phyloP scores from a whole-genome alignment of 345 rosid species.

The Aquilaria malaccensis region DNA sequence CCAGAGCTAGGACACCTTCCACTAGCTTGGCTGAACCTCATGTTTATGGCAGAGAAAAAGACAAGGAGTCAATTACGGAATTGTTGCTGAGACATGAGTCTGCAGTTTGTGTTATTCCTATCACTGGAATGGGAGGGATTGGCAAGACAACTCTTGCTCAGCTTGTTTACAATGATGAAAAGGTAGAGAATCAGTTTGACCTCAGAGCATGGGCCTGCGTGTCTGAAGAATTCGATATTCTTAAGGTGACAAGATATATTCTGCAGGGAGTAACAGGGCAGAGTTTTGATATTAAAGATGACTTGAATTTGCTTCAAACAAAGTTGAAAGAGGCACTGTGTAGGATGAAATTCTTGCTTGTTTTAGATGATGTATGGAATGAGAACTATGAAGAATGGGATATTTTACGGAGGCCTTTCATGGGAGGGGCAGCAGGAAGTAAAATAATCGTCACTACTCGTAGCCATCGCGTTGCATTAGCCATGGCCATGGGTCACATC shows the following conservation, averaged over 20 bases:
- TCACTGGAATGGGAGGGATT: constrained; percentile 22
- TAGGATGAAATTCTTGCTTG: constrained; percentile 2
- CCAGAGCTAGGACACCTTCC: background rate
- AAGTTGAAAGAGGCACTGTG: constrained; percentile 8
- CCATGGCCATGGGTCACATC: background rate
- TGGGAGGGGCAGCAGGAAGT: constrained; percentile 12
- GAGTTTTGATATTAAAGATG: background rate
- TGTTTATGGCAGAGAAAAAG: constrained; percentile 25
- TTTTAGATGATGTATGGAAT: constrained; percentile 17
- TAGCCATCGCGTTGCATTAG: background rate
- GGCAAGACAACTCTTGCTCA: constrained; percentile 4
- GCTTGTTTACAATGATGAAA: constrained; percentile 15
- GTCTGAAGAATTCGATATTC: constrained; percentile 13
- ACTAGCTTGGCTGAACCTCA: constrained; percentile 8
- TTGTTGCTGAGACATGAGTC: constrained; percentile 6
- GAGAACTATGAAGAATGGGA: background rate
- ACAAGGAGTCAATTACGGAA: constrained; percentile 8
- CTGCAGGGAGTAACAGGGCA: background rate
- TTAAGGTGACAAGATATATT: background rate
- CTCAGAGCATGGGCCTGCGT: constrained; percentile 23
- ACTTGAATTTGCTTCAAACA: constrained; percentile 8
- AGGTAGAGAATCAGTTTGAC: constrained; percentile 2
- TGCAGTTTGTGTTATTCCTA: constrained; percentile 15
- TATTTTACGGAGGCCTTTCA: constrained; percentile 2
- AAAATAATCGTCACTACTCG: constrained; percentile 22